phyloP scores from a whole-genome alignment of 2,329 filamentous ascomycete genomes.

The Microascus cirrosus region DNA sequence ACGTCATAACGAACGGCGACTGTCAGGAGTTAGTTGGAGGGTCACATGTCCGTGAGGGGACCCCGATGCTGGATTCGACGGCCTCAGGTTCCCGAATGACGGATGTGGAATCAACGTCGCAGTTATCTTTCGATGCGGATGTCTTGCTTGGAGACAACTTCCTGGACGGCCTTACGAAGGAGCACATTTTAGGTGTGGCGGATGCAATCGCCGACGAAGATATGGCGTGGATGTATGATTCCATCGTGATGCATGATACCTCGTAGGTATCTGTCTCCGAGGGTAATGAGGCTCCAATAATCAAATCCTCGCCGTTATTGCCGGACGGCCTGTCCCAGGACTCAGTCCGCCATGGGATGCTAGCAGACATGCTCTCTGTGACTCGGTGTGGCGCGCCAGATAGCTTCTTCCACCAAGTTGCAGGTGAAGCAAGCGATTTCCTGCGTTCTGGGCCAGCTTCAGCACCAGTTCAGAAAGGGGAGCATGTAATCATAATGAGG shows the following conservation, averaged over 20 bases:
- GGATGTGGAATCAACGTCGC: not conserved
- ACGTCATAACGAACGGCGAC: conserved; percentile 2
- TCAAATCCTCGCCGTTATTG: too few relatives aligned
- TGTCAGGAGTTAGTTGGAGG: not conserved
- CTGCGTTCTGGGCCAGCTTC: too few relatives aligned
- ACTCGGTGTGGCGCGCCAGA: too few relatives aligned
- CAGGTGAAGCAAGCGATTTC: too few relatives aligned
- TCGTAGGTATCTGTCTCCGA: conserved; percentile 15
- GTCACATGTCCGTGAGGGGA: not conserved
- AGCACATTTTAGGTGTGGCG: conserved; percentile 33
- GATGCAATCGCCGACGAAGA: conserved; percentile 32
- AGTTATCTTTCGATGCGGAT: conserved; percentile 8
- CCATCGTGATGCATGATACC: conserved; percentile 30
- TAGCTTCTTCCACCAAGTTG: too few relatives aligned
- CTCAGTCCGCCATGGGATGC: too few relatives aligned
- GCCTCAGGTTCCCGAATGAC: not conserved
- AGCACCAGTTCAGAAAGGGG: too few relatives aligned
- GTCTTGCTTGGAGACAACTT: conserved; percentile 9
- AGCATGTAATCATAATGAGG: too few relatives aligned
- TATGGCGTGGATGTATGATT: conserved; percentile 34
- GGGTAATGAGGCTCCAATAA: too few relatives aligned
- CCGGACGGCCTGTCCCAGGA: too few relatives aligned
- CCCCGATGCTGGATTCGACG: not conserved
- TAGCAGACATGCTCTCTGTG: too few relatives aligned
- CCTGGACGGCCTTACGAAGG: conserved; percentile 27